Percentiles rank a stretch among this genome's conserved stretches.
Conservation (phyloP, 2,329 filamentous ascomycete genomes). For the Colletotrichum aenigma region DNA sequence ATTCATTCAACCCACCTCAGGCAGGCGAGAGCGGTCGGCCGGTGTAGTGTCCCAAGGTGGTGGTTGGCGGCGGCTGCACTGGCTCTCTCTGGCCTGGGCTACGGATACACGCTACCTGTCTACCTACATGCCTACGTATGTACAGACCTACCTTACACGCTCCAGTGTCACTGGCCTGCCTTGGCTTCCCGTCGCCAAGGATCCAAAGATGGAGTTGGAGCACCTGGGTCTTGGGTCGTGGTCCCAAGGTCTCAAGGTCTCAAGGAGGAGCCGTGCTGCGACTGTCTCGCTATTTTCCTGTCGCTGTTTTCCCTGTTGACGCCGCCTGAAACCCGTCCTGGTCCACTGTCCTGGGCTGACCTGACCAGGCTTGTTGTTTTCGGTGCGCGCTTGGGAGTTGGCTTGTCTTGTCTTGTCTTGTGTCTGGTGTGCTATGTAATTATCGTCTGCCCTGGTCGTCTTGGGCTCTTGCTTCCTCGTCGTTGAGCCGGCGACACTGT, state of each 20-base stretch:
- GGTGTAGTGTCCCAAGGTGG: slow-evolving; percentile 2
- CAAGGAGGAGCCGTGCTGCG: slow-evolving; percentile 6
- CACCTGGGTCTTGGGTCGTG: not conserved
- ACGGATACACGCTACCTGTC: not conserved
- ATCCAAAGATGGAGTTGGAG: slow-evolving; percentile 15
- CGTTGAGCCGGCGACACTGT: not conserved
- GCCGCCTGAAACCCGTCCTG: slow-evolving; percentile 17
- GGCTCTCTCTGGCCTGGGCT: not conserved
- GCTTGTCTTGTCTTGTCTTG: not conserved
- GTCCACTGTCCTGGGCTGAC: slow-evolving; percentile 12
- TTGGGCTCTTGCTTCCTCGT: not conserved
- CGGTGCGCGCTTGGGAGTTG: not conserved
- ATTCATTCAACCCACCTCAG: not conserved
- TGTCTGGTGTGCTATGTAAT: not conserved
- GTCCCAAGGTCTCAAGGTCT: not conserved
- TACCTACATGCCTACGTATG: not conserved
- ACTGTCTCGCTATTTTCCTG: not conserved
- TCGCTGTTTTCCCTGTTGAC: slow-evolving; percentile 10
- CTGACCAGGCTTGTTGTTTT: not conserved
- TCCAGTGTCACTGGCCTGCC: not conserved
- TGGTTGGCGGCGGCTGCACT: slow-evolving; percentile 7
- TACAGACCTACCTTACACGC: not conserved
- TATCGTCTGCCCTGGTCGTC: not conserved
- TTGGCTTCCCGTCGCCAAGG: slow-evolving; percentile 10
- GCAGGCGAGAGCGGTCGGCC: not conserved